Base-by-base conservation (phyloP, 2,329 filamentous ascomycete species). In the Nothophoma quercina region DNA sequence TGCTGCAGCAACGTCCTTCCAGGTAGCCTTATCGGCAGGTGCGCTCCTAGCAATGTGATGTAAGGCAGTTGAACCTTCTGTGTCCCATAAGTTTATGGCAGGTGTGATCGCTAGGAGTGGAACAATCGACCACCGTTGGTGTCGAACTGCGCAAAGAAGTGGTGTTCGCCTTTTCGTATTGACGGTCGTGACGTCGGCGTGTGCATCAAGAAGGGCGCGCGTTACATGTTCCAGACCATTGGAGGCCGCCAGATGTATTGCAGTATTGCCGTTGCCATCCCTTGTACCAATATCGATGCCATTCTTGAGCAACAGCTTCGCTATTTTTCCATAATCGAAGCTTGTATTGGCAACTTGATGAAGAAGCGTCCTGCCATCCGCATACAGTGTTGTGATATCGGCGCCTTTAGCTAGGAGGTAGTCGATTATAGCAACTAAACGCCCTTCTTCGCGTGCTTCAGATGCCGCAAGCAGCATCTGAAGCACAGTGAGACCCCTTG, bases 61-160 rank as follows among this genome's bases (percentile, higher is more conserved):
- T n/a, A 73, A 40, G n/a, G 69, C 67, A 18, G 64, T 71, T 48
- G 61, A 54, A 12, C 67, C 69, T 25, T 63, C 60, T 29, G 63
- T 58, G 25, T 71, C 68, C 69, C 70, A 70, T 2, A 58, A 62
- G 10, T 70, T 72, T 25, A 64, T 63, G n/a, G 64, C 69, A 1
- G 68, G 68, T 22, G 67, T 59, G 10, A 61, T 58, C 2, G 67
- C 63, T 10, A 73, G 56, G 2, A 71, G 46, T 4, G 65, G 57
- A 13, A 70, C 64, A 25, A 68, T 29, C 8, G 50, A 13, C 69
- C 68, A 73, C 47, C 67, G 68, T 3, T 70, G 65, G 28, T 63
- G 33, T 15, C 59, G 50, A 1, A 66, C 63, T 4, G 70, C 69
- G 3, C 71, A 63, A 13, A 70, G 46, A n/a, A 73, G 63, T 5